These are phyloP conservation scores for Cordyceps javanica DNA, from an alignment of 2,329 filamentous ascomycete species.

Conservation along the genomic window DNA sequence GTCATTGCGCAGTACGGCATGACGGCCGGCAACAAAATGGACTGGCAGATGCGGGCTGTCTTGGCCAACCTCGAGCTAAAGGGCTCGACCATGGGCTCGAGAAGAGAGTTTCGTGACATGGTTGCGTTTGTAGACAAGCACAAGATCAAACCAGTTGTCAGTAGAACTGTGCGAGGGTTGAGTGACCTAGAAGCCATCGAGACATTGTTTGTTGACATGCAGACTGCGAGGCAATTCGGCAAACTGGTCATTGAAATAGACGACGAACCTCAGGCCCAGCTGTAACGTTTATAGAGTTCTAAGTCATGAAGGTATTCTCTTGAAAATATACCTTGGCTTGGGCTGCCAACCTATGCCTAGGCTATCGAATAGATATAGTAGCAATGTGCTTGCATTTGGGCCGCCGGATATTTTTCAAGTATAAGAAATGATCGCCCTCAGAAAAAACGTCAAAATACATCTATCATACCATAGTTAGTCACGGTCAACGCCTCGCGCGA, in stretches of 20 bases:
- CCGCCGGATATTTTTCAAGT: too few relatives aligned
- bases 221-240: constrained; percentile 78
- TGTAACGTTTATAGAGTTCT: constrained; percentile 31
- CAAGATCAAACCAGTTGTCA: constrained; percentile 71
- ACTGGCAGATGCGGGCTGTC: constrained; percentile 77
- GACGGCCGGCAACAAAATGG: constrained; percentile 80
- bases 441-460: too few relatives aligned
- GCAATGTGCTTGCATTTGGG: too few relatives aligned
- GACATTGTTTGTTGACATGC: constrained; percentile 80
- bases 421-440: too few relatives aligned
- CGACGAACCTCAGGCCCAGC: constrained; percentile 28
- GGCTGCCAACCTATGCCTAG: too few relatives aligned
- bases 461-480: too few relatives aligned
- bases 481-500: too few relatives aligned
- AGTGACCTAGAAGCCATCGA: constrained; percentile 73
- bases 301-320: too few relatives aligned
- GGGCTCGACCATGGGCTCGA: constrained; percentile 86
- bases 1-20: constrained; percentile 87
- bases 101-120: constrained; percentile 88
- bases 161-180: constrained; percentile 64
- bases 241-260: constrained; percentile 78
- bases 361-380: too few relatives aligned
- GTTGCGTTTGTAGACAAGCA: constrained; percentile 70
- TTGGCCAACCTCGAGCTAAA: constrained; percentile 82
- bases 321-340: too few relatives aligned